phyloP scores from a whole-genome alignment of 2,329 filamentous ascomycete genomes.

The Fusarium poae region DNA sequence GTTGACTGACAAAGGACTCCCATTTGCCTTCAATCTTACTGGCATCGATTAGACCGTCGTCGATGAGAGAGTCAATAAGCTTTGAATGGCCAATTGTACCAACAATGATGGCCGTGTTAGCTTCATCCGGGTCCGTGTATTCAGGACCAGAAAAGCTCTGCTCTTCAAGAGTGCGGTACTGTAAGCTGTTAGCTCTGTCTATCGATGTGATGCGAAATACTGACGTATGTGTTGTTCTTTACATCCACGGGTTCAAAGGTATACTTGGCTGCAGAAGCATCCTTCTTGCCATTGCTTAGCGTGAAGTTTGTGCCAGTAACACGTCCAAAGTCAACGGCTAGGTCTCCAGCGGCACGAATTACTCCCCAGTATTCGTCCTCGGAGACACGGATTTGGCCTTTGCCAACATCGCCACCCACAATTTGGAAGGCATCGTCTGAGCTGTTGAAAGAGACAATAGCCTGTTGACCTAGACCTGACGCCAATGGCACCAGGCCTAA shows the following conservation, averaged over 20 bases:
- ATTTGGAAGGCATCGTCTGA: constrained; percentile 29
- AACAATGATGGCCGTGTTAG: constrained; percentile 72
- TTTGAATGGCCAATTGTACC: constrained; percentile 76
- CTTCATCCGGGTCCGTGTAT: constrained; percentile 57
- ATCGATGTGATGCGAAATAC: not conserved
- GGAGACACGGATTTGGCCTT: constrained; percentile 68
- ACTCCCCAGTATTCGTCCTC: constrained; percentile 75
- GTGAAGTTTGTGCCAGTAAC: constrained; percentile 76
- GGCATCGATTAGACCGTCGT: constrained; percentile 54
- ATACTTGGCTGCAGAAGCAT: constrained; percentile 56
- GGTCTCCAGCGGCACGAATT: constrained; percentile 74
- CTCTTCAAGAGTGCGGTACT: constrained; percentile 40
- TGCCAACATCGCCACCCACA: not conserved
- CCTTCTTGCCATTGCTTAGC: constrained; percentile 62
- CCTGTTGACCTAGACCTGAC: constrained; percentile 27
- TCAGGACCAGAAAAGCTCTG: constrained; percentile 55
- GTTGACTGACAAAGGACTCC: constrained; percentile 74
- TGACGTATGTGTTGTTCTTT: constrained; percentile 62
- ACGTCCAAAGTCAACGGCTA: constrained; percentile 77
- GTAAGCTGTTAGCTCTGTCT: not conserved
- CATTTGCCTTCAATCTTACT: constrained; percentile 71
- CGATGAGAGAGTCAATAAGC: constrained; percentile 59
- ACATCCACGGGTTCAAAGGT: constrained; percentile 60
- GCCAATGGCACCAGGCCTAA: constrained; percentile 20
- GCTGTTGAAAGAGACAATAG: constrained; percentile 32